phyloP scores from a whole-genome alignment of 1,284 basidiomycete species.

The Meira nashicola region DNA sequence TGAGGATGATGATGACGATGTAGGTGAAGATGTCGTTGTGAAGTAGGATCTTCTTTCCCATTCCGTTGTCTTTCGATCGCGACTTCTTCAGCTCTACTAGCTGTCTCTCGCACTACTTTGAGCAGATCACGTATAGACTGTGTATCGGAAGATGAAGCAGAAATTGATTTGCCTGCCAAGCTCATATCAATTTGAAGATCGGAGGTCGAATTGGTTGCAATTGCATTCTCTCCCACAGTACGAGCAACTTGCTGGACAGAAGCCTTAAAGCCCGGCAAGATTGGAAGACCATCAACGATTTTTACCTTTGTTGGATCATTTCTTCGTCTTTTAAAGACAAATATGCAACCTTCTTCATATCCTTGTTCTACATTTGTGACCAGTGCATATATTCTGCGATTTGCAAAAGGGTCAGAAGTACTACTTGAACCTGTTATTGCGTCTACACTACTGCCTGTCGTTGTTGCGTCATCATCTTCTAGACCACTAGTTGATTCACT shows the following conservation, averaged over 20 bases:
- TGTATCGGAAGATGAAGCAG: not conserved
- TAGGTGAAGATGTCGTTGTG: no score
- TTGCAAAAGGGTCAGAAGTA: not conserved
- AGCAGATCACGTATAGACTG: slow-evolving; percentile 6
- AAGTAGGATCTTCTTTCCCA: not conserved
- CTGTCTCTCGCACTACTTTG: not conserved
- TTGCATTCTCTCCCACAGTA: not conserved
- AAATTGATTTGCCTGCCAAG: not conserved
- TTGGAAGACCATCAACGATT: slow-evolving; percentile 9
- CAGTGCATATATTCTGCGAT: slow-evolving; percentile 9
- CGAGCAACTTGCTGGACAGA: not conserved
- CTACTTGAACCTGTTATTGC: not conserved
- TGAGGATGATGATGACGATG: not conserved
- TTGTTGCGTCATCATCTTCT: not conserved
- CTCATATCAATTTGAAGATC: not conserved
- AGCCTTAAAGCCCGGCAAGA: slow-evolving; percentile 7
- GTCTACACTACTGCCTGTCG: not conserved
- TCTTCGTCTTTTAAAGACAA: slow-evolving; percentile 8
- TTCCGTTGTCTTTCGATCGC: not conserved
- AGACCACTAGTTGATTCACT: no score
- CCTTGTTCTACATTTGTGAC: slow-evolving; percentile 14
- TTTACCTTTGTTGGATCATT: slow-evolving; percentile 3
- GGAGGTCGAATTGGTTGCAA: not conserved
- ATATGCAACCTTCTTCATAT: slow-evolving; percentile 6
- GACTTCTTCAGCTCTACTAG: not conserved